Percentiles rank a stretch among this genome's conserved stretches.
phyloP scores from a whole-genome alignment of 2,329 filamentous ascomycete species.

The Aquanectria penicillioides region DNA sequence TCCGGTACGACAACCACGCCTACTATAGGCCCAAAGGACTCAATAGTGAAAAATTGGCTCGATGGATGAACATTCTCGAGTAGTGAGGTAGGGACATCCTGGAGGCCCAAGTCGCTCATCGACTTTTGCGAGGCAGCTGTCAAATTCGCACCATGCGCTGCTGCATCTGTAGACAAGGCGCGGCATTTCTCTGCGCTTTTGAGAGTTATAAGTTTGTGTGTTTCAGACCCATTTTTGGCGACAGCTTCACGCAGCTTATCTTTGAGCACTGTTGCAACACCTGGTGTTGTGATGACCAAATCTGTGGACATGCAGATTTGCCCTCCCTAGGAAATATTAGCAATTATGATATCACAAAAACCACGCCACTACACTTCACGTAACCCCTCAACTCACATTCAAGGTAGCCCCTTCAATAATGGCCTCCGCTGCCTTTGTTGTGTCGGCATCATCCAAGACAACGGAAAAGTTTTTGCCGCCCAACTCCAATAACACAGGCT shows the following conservation, averaged over 20 bases:
- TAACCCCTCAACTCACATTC: no score
- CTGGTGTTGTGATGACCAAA: conserved; percentile 63
- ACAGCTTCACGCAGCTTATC: no score
- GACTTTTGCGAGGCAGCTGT: no score
- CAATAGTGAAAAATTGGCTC: conserved; percentile 56
- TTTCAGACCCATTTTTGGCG: conserved; percentile 48
- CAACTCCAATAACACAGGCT: conserved; percentile 50
- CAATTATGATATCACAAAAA: no score
- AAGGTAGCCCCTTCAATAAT: no score
- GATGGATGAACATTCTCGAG: no score
- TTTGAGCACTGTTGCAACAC: no score
- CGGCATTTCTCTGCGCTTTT: no score
- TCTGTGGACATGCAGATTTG: conserved; percentile 91
- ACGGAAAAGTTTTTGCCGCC: conserved; percentile 53
- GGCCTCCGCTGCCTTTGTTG: conserved; percentile 47
- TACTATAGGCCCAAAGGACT: conserved; percentile 80
- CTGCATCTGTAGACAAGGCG: no score
- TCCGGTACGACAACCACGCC: conserved; percentile 69
- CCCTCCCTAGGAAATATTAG: conserved; percentile 65
- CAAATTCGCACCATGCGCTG: no score
- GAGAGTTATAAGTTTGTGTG: conserved; percentile 52
- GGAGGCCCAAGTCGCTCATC: conserved; percentile 59
- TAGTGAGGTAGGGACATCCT: conserved; percentile 75
- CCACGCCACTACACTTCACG: no score
- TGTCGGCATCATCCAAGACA: conserved; percentile 52